These are phyloP conservation scores for Ogataea thermomethanolica DNA, from an alignment of 805 yeast species.

Conservation along the genomic window DNA sequence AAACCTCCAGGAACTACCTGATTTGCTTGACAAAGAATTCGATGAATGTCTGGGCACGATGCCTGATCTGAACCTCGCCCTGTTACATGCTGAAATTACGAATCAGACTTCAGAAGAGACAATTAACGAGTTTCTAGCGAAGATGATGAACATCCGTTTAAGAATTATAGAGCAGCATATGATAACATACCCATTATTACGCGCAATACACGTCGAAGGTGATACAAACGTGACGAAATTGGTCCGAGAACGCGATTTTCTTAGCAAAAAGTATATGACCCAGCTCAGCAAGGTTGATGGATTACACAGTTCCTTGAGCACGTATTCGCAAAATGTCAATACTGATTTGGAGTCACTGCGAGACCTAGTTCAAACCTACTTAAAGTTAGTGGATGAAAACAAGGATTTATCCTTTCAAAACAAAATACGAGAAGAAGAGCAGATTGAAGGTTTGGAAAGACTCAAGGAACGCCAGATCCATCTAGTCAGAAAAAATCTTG, in stretches of 20 bases:
- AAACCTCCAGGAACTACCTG: conserved; percentile 7
- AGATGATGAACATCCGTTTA: conserved; percentile 19
- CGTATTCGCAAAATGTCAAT: conserved; percentile 1
- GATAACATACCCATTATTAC: conserved; percentile 22
- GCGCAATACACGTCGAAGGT: conserved; percentile 20
- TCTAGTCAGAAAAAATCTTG: conserved; percentile 21
- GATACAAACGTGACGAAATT: conserved; percentile 9
- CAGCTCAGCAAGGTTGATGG: conserved; percentile 1
- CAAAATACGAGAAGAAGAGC: conserved; percentile 12
- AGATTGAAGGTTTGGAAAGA: conserved; percentile 11
- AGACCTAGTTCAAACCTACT: conserved; percentile 10
- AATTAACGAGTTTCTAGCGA: conserved; percentile 14
- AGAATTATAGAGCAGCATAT: conserved; percentile 23
- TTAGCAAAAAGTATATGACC: conserved; percentile 10
- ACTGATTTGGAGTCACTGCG: conserved; percentile 7
- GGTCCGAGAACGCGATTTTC: conserved; percentile 14
- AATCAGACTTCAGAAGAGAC: conserved; percentile 4
- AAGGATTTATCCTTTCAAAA: conserved; percentile 17
- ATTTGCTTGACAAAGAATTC: conserved; percentile 2
- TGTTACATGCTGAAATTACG: conserved; percentile 10
- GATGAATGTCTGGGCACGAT: conserved; percentile 6
- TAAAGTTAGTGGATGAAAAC: conserved; percentile 13
- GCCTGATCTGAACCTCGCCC: conserved; percentile 14
- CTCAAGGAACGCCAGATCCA: conserved; percentile 15
- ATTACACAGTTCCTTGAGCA: not conserved